Evolutionary conservation across 169 alveolate species (phyloP).

Genomic region (Pseudocohnilembus persalinus): DNA sequence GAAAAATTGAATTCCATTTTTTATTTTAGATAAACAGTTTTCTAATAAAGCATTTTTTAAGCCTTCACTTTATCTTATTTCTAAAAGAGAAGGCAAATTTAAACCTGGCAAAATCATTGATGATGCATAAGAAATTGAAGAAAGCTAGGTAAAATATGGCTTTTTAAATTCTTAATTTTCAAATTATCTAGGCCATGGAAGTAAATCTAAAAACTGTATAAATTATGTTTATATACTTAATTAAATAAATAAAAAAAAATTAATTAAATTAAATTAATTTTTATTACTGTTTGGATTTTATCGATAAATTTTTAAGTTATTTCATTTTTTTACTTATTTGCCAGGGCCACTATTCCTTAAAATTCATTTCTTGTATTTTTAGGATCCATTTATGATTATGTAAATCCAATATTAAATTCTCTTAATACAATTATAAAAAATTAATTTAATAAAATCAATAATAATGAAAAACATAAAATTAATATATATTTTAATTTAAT

Average conservation of each 20-base stretch:
- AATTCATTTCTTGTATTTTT: slow-evolving; percentile 74
- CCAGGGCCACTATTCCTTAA: slow-evolving; percentile 78
- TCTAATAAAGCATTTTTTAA: slow-evolving; percentile 71
- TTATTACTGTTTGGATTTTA: slow-evolving; percentile 51
- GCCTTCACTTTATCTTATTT: slow-evolving; percentile 69
- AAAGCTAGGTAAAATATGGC: slow-evolving; percentile 82
- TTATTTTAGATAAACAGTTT: slow-evolving; percentile 51
- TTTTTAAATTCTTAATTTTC: slow-evolving; percentile 64
- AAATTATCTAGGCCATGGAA: slow-evolving; percentile 79
- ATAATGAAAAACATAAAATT: no score
- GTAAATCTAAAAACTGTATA: slow-evolving; percentile 10
- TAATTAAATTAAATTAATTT: no score
- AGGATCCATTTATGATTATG: slow-evolving; percentile 79
- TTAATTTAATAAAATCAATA: no score
- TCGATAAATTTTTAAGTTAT: slow-evolving; percentile 55
- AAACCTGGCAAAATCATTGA: slow-evolving; percentile 71
- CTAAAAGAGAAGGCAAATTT: slow-evolving; percentile 77
- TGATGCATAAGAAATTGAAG: slow-evolving; percentile 70
- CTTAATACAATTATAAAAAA: no score
- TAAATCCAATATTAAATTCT: slow-evolving; percentile 79
- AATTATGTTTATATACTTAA: no score
- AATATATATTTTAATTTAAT: no score
- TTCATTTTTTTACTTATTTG: slow-evolving; percentile 59
- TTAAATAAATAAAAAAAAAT: no score
- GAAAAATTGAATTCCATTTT: slow-evolving; percentile 45